These are phyloP conservation scores for Tetrapyrgos nigripes DNA, from an alignment of 1,284 basidiomycete genomes.

Conservation along the genomic window DNA sequence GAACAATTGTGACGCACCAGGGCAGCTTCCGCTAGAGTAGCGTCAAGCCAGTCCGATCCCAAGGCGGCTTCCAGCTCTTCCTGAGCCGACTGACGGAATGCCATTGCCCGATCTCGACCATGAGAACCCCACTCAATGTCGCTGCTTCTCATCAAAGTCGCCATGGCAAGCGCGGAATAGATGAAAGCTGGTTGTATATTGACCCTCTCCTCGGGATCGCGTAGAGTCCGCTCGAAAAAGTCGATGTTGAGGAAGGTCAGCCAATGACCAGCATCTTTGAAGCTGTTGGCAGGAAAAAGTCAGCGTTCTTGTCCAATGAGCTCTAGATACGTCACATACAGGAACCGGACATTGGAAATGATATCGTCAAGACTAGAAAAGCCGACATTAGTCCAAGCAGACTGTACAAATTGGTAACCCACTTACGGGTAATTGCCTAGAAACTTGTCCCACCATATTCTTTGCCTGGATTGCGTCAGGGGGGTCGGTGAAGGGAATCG, in stretches of 20 bases:
- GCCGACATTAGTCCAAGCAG: background rate
- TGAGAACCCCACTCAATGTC: slow-evolving; percentile 58
- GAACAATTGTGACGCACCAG: slow-evolving; percentile 51
- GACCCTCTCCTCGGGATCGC: slow-evolving; percentile 52
- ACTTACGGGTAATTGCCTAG: slow-evolving; percentile 54
- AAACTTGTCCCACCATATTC: slow-evolving; percentile 71
- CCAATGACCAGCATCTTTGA: slow-evolving; percentile 58
- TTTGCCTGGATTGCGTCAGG: slow-evolving; percentile 50
- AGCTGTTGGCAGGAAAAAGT: slow-evolving; percentile 36
- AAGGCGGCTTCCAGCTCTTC: slow-evolving; percentile 57
- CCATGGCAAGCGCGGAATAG: slow-evolving; percentile 70
- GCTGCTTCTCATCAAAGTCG: slow-evolving; percentile 77
- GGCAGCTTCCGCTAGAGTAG: slow-evolving; percentile 74
- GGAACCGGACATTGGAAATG: slow-evolving; percentile 54
- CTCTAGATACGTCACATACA: slow-evolving; percentile 47
- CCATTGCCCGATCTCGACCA: slow-evolving; percentile 59
- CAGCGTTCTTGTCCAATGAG: background rate
- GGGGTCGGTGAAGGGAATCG: slow-evolving; percentile 45
- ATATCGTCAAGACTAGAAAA: slow-evolving; percentile 57
- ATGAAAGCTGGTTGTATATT: slow-evolving; percentile 74
- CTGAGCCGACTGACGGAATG: slow-evolving; percentile 62
- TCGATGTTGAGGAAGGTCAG: slow-evolving; percentile 69
- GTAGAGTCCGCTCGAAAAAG: slow-evolving; percentile 59
- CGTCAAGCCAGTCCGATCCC: slow-evolving; percentile 59
- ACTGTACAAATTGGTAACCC: background rate